Conservation (phyloP, 192 early-diverging fungal species). For the Coemansia sp. region DNA sequence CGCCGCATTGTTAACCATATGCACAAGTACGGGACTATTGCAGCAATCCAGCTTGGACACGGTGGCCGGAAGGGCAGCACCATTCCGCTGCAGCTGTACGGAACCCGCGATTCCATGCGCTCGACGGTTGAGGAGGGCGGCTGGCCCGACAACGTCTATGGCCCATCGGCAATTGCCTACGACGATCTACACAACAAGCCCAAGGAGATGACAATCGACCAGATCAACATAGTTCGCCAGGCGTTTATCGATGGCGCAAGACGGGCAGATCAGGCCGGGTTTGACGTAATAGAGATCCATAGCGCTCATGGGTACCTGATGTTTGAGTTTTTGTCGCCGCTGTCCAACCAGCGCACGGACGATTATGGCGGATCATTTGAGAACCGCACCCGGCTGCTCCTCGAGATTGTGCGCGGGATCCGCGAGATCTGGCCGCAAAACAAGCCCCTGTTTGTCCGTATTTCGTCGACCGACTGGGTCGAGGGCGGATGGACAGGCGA, state of each 20-base stretch:
- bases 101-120: constrained; percentile 7
- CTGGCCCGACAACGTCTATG: constrained; percentile 73
- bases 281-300: constrained; percentile 88
- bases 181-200: constrained; percentile 18
- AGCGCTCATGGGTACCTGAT: constrained; percentile 89
- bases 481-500: constrained; percentile 69
- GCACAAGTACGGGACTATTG: constrained; percentile 59
- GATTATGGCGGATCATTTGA: constrained; percentile 89
- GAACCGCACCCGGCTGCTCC: constrained; percentile 76
- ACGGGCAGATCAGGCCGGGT: constrained; percentile 76
- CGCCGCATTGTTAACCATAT: constrained; percentile 56
- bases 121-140: constrained; percentile 54
- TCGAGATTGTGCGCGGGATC: constrained; percentile 66
- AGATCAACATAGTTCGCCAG: constrained; percentile 66
- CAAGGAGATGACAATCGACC: constrained; percentile 61
- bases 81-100: constrained; percentile 19
- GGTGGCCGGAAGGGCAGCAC: constrained; percentile 75
- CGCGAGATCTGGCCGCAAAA: constrained; percentile 73
- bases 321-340: constrained; percentile 74
- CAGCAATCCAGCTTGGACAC: constrained; percentile 80
- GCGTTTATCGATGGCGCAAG: constrained; percentile 66
- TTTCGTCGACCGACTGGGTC: constrained; percentile 75
- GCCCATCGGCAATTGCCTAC: constrained; percentile 59
- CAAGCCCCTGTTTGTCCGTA: constrained; percentile 82
- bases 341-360: constrained; percentile 86